These are phyloP conservation scores for Lecanosticta acicola DNA, from an alignment of 2,329 filamentous ascomycete genomes.

Conservation along the genomic window DNA sequence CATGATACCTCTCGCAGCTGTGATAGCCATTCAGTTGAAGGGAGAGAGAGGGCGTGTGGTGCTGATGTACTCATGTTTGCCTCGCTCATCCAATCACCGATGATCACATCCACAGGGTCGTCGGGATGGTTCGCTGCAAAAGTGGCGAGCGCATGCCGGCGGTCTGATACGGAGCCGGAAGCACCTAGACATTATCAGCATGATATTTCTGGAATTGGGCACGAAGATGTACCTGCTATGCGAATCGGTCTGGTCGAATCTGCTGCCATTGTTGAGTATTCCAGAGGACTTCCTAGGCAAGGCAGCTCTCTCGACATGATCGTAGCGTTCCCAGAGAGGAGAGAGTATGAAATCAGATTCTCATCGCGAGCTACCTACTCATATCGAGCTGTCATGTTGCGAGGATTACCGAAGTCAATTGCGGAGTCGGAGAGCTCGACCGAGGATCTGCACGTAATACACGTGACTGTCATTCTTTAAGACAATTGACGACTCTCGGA, in stretches of 20 bases:
- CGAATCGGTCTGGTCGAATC: conserved; percentile 25
- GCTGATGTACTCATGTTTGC: conserved; percentile 28
- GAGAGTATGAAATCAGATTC: neutral
- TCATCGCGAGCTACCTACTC: neutral
- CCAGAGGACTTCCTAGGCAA: conserved; percentile 15
- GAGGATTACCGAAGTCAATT: too few relatives aligned
- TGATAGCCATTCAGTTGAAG: neutral
- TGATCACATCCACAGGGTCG: conserved; percentile 49
- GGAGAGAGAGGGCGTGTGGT: conserved; percentile 24
- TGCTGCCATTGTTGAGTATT: conserved; percentile 19
- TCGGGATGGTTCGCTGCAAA: conserved; percentile 26
- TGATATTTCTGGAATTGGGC: neutral
- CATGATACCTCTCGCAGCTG: conserved; percentile 42
- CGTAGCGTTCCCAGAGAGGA: neutral
- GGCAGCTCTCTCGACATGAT: conserved; percentile 4
- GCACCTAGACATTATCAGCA: conserved; percentile 16
- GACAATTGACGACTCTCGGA: too few relatives aligned
- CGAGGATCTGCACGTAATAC: too few relatives aligned
- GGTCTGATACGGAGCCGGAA: conserved; percentile 38
- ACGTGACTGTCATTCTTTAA: too few relatives aligned
- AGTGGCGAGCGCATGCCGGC: conserved; percentile 34
- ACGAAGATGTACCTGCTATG: conserved; percentile 22
- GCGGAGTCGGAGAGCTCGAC: too few relatives aligned
- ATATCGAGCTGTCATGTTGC: too few relatives aligned
- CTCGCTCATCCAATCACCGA: conserved; percentile 47